Conservation (phyloP, 768 basidiomycete genomes). For the Boletus bicolor region DNA sequence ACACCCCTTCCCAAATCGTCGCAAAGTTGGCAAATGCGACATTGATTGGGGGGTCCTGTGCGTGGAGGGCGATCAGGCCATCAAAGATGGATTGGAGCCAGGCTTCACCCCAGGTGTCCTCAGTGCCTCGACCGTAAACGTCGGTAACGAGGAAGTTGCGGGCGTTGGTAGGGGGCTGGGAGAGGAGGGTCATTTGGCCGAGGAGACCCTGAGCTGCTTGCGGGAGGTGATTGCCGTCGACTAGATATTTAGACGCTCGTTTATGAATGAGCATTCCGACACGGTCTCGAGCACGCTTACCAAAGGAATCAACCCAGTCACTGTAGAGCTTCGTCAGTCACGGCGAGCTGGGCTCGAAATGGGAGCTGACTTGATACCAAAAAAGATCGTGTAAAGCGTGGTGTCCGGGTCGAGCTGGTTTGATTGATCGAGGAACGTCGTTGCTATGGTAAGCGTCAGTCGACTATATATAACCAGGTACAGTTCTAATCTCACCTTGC, state of each 20-base stretch:
- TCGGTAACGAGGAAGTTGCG: slow-evolving; percentile 49
- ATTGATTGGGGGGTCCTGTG: slow-evolving; percentile 29
- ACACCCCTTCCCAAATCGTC: slow-evolving; percentile 49
- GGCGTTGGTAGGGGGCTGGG: slow-evolving; percentile 48
- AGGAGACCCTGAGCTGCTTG: slow-evolving; percentile 44
- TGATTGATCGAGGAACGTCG: slow-evolving; percentile 42
- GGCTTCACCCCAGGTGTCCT: slow-evolving; percentile 41
- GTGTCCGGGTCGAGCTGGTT: slow-evolving; percentile 43
- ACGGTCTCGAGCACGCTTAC: slow-evolving; percentile 23
- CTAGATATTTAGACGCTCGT: slow-evolving; percentile 17
- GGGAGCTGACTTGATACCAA: slow-evolving; percentile 50
- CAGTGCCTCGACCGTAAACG: slow-evolving; percentile 46
- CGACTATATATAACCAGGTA: neutral
- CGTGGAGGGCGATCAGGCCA: slow-evolving; percentile 38
- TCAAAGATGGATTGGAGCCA: slow-evolving; percentile 46
- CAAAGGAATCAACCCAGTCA: slow-evolving; percentile 42
- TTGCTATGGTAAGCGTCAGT: slow-evolving; percentile 28
- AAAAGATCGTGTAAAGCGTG: slow-evolving; percentile 51
- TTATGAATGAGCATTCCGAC: neutral
- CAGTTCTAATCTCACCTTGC: slow-evolving; percentile 35
- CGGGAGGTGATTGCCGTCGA: slow-evolving; percentile 45
- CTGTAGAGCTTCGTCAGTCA: slow-evolving; percentile 24
- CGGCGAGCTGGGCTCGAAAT: neutral
- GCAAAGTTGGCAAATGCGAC: slow-evolving; percentile 47
- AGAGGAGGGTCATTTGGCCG: slow-evolving; percentile 43